Evolutionary conservation across 768 basidiomycete species (phyloP), one percentile per base, ranked within the genome.

Genomic region (Hygrocybe coccinea): DNA sequence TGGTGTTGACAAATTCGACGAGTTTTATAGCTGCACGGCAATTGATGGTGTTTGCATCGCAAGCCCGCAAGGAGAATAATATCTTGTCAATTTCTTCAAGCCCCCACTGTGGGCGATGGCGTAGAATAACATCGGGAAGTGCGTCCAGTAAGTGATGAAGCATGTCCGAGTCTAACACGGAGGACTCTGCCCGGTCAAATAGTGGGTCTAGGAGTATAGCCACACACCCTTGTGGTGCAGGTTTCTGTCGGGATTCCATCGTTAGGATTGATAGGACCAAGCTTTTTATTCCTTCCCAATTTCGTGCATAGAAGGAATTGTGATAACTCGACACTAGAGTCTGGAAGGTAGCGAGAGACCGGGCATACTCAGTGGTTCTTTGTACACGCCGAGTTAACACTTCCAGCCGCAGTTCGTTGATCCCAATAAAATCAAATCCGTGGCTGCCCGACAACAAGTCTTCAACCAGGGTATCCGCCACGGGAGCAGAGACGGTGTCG

Each of bases 371-470:
- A 44, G 17, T 6, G 9, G 43, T 44, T 9, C 14, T 45, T 59
- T 37, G 19, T 8, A 34, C 4, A 24, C 47, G 47, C 8, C 9
- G 21, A 49, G 8, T 49, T 35, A 62, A 51, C 25, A 58, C 48
- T 36, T 25, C 46, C 21, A 59, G 58, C 39, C 56, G 51, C 21
- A 62, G 56, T 22, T 37, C 50, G 47, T 59, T 59, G 37, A 37
- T 52, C 60, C 60, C 59, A 24, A 57, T 55, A 19, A 51, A 55
- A 12, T 62, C 60, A 21, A 60, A 55, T 33, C 52, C 48, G 43
- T 52, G 50, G 35, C 41, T 53, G 21, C 56, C 59, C 17, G 59
- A 56, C n/a, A 60, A 50, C 35, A 55, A 22, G 45, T 56, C 50
- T 35, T 59, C 50, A 49, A 49, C 47, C 14, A 49, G 44, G 38